These are phyloP conservation scores for Lactarius sanguifluus DNA, from an alignment of 768 basidiomycete genomes.

Conservation along the genomic window DNA sequence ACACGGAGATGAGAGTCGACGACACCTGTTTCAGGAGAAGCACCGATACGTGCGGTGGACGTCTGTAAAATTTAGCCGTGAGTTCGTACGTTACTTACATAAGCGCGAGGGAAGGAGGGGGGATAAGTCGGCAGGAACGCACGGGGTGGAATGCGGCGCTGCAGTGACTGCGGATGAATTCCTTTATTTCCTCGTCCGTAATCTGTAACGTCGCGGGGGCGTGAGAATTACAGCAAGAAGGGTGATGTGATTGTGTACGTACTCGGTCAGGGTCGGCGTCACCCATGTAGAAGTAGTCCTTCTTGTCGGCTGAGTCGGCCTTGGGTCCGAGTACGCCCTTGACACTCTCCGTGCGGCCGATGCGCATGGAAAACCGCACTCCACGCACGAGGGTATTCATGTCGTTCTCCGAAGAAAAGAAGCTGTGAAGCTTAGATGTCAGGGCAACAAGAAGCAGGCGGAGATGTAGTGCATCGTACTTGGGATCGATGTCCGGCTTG, in stretches of 20 bases:
- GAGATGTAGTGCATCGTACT: conserved; percentile 7
- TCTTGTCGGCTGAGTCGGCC: conserved; percentile 17
- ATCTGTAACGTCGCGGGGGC: not conserved
- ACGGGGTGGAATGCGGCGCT: conserved; percentile 36
- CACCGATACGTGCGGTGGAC: conserved; percentile 25
- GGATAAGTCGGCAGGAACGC: conserved; percentile 14
- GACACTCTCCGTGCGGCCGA: conserved; percentile 16
- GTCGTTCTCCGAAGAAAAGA: conserved; percentile 27
- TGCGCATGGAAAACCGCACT: conserved; percentile 22
- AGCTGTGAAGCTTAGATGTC: conserved; percentile 12
- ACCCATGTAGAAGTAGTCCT: conserved; percentile 24
- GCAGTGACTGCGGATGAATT: conserved; percentile 19
- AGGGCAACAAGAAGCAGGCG: not conserved
- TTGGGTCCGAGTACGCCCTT: conserved; percentile 24
- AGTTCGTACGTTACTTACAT: not conserved
- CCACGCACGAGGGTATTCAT: conserved; percentile 25
- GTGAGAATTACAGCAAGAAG: not conserved
- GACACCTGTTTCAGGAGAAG: conserved; percentile 36
- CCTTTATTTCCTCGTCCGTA: conserved; percentile 30
- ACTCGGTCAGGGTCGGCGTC: conserved; percentile 23
- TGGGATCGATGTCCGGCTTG: conserved; percentile 23
- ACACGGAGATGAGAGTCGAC: conserved; percentile 44
- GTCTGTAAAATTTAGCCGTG: conserved; percentile 5
- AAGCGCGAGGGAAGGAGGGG: not conserved
- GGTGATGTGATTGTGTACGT: not conserved